Evolutionary conservation across 208 protist species (phyloP), one percentile per base, ranked within the genome.

Genomic region (Leishmania gerbilli): DNA sequence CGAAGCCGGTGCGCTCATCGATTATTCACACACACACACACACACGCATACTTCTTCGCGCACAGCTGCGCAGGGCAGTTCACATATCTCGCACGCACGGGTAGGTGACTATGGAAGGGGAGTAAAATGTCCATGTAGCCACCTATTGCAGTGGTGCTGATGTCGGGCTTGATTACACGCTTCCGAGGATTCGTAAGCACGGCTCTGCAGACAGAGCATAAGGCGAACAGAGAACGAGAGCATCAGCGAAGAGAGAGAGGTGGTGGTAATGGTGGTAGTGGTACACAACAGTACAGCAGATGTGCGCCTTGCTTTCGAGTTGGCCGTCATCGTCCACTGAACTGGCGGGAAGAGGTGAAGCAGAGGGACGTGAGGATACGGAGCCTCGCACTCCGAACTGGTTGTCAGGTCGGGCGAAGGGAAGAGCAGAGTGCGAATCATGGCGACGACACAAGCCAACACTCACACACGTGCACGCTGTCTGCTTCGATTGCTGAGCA

Each of bases 101-200:
- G 82, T 85, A 85, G 77, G 71, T 64, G 55, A 47, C 77, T 78
- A 79, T 42, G 71, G 74, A 85, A 81, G 58, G 62, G 53, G 53
- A 37, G 34, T 64, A 60, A 58, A 53, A 68, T 71, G 37, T 79
- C 76, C 76, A 34, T 9, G 34, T 71, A 85, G 71, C 49, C 74
- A 65, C 71, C 77, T 85, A 85, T 85, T 85, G 82, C 82, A 85
- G 82, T 85, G 82, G 82, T 75, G 82, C 82, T 64, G 45, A 5
- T 9, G 24, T 53, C 27, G 8, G 31, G 13, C 24, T n/a, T n/a
- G 9, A 53, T 9, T n/a, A 31, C 69, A 2, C 13, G 21, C 40
- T 17, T n/a, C 40, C 11, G 37, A 8, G 42, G 4, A 17, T 7
- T 55, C 9, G 24, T 31, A 19, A 74, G 9, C 9, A 34, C 45